Percentiles rank a stretch among this genome's conserved stretches.
These are phyloP conservation scores for Penicillium hesseltinei DNA, from an alignment of 2,329 filamentous ascomycete genomes.

Conservation along the genomic window DNA sequence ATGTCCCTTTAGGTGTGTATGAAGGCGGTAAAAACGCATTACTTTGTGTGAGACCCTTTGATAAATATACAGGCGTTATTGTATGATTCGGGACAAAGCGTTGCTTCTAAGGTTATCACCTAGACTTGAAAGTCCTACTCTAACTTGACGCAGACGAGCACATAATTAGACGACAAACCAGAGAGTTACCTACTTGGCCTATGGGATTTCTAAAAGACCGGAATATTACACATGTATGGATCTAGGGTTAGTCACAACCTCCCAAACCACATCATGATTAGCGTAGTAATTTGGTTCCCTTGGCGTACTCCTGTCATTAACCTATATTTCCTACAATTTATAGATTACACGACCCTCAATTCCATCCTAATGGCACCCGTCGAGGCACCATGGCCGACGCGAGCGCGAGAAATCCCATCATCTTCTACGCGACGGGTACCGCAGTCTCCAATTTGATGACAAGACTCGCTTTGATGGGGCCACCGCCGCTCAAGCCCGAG, in stretches of 20 bases:
- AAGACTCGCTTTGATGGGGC: no score
- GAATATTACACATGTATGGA: not conserved
- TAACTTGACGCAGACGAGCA: not conserved
- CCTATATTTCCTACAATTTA: not conserved
- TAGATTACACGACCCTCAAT: not conserved
- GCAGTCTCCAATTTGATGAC: no score
- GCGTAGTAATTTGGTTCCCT: not conserved
- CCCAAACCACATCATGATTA: not conserved
- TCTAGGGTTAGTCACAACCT: not conserved
- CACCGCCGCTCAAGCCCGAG: no score
- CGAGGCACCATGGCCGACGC: not conserved
- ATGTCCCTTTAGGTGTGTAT: no score
- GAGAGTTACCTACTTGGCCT: not conserved
- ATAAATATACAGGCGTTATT: no score
- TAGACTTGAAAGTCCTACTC: not conserved
- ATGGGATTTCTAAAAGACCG: not conserved
- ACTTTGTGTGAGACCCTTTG: no score
- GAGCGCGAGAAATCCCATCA: no score
- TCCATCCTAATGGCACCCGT: not conserved
- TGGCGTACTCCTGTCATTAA: not conserved
- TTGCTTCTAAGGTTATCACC: not conserved
- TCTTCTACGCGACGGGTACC: no score
- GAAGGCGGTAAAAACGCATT: no score
- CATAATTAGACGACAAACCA: not conserved
- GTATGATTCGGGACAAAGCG: no score